phyloP scores from a whole-genome alignment of 1,284 basidiomycete species.

The Porogramme epimiltina region DNA sequence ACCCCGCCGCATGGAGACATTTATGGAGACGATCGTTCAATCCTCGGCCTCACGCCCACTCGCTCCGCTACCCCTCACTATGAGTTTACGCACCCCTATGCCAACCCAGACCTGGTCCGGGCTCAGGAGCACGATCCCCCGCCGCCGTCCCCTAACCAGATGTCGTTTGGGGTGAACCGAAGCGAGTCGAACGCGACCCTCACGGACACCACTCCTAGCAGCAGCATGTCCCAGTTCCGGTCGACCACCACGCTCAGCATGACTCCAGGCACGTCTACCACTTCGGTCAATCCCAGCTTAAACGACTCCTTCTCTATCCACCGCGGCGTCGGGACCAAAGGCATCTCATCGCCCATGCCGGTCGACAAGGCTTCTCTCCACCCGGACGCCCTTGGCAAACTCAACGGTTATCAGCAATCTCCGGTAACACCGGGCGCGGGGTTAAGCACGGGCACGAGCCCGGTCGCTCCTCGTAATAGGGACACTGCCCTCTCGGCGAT shows the following conservation, averaged over 20 bases:
- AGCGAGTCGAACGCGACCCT: conserved; percentile 59
- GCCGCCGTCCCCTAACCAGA: conserved; percentile 30
- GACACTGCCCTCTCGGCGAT: conserved; percentile 36
- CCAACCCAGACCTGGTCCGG: conserved; percentile 64
- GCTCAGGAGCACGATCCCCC: conserved; percentile 38
- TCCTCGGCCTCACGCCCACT: conserved; percentile 24
- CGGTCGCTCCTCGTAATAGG: conserved; percentile 26
- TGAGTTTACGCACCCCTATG: conserved; percentile 63
- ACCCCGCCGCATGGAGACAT: conserved; percentile 26
- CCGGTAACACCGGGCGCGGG: conserved; percentile 2
- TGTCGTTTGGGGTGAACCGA: conserved; percentile 23
- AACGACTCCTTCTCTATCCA: conserved; percentile 27
- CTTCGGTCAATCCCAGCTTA: conserved; percentile 43
- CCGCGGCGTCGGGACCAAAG: conserved; percentile 21
- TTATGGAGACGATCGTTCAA: conserved; percentile 23
- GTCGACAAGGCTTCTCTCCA: conserved; percentile 28
- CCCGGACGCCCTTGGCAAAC: conserved; percentile 15
- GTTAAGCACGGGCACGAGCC: not conserved
- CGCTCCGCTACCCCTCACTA: conserved; percentile 25
- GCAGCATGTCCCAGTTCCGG: conserved; percentile 40
- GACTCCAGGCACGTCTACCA: conserved; percentile 48
- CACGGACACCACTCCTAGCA: conserved; percentile 45
- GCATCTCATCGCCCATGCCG: conserved; percentile 35
- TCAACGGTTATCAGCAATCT: conserved; percentile 12
- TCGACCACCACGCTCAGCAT: conserved; percentile 44